phyloP scores from a whole-genome alignment of 345 rosid genomes.

The Draba incana region DNA sequence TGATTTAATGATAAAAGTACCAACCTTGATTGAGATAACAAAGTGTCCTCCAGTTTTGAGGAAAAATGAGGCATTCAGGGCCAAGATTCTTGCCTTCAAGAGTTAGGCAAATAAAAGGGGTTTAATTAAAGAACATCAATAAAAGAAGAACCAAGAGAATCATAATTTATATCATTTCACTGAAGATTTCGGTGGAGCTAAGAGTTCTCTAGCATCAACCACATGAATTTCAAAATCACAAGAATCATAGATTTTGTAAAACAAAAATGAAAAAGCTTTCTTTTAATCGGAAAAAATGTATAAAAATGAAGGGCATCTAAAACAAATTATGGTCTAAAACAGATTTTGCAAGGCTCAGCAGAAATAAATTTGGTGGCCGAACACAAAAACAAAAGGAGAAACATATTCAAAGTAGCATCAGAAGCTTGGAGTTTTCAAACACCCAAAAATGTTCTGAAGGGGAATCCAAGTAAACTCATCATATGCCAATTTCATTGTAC shows the following conservation, averaged over 20 bases:
- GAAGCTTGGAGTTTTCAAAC: slow-evolving; percentile 64
- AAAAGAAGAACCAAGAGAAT: neutral
- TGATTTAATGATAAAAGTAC: slow-evolving; percentile 10
- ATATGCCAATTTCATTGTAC: slow-evolving; percentile 27
- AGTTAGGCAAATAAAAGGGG: slow-evolving; percentile 5
- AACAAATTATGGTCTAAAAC: neutral
- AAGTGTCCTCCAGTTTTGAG: slow-evolving; percentile 94
- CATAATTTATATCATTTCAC: neutral
- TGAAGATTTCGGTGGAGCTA: neutral
- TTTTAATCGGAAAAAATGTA: neutral
- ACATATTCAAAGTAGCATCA: slow-evolving; percentile 47
- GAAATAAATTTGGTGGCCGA: neutral
- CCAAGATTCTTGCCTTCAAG: slow-evolving; percentile 87
- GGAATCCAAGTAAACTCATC: slow-evolving; percentile 41
- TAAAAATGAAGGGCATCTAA: neutral
- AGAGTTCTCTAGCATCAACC: neutral
- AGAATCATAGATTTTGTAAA: neutral
- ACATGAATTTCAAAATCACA: neutral
- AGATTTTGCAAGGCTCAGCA: neutral
- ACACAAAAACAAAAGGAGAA: neutral
- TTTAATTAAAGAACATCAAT: slow-evolving; percentile 10
- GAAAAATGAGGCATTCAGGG: slow-evolving; percentile 78
- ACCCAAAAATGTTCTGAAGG: slow-evolving; percentile 43
- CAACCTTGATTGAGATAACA: slow-evolving; percentile 90
- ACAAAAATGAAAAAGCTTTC: neutral